Conservation (phyloP, 306 rosid species). For the cucumber (Cucumis sativus) region Cucumber_9930_V3 NC_026658.2:10227501-10228000, state of each 20-base stretch:
- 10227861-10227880: not conserved
- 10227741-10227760: not conserved
- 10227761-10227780: not conserved
- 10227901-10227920: not conserved
- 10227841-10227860: not conserved
- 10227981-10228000: not conserved
- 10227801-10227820: not conserved
- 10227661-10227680: too few species aligned
- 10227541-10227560: conserved; percentile 4
- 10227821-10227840: not conserved
- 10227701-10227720: not conserved
- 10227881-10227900: too few species aligned
- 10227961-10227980: not conserved
- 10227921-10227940: not conserved
- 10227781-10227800: not conserved
- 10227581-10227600: not conserved
- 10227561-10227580: conserved; percentile 3
- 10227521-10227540: conserved; percentile 3
- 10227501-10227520: conserved; percentile 5
- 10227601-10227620: not conserved
- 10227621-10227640: not conserved
- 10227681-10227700: not conserved
- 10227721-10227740: not conserved
- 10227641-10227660: not conserved
- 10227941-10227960: not conserved